Base-by-base conservation (phyloP, 352 stramenopile genomes). In the Phytophthora nicotianae region DNA sequence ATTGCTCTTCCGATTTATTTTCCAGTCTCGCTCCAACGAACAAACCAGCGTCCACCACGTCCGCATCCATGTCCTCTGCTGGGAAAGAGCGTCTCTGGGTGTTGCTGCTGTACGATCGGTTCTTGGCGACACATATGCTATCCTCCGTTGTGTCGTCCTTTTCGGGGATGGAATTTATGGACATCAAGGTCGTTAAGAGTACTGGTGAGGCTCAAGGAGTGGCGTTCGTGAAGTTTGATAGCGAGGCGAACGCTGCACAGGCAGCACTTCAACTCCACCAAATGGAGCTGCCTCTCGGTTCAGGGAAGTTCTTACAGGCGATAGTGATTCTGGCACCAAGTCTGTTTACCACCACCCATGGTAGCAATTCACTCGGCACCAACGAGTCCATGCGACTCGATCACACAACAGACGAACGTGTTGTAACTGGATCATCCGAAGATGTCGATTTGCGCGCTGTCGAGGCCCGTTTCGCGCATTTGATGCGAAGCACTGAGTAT, bases 151-250 rank as follows among this genome's bases (percentile, higher is more conserved):
- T 87, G 17, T 84, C 83, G 1, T 60, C 62, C 0, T 90, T 77
- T 24, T 51, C 65, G 13, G 85, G 85, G 0, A 92, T 95, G 83
- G 74, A 93, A 51, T 91, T 90, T 42, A 73, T 95, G 51, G 84
- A 95, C 48, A 91, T 95, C 50, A 90, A 92, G 41, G 66, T 92
- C 14, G 74, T 79, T 17, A 82, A 75, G 46, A 89, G 74, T 45
- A 88, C 77, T 0, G 77, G 79, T 0, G 75, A 88, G 43, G 69
- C 81, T 0, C 84, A 93, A 59, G 82, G 83, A 20, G 74, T 93
- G 10, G 83, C 82, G 2, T 93, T 91, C 50, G 81, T 86, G 16
- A 91, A 89, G 51, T 95, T 95, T 50, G 65, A 83, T 13, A 81
- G 58, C 13, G 81, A 91, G 14, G 19, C 46, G 21, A 64, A 74